Conservation (phyloP, 2,329 filamentous ascomycete species). For the Xylariaceae sp. region DNA sequence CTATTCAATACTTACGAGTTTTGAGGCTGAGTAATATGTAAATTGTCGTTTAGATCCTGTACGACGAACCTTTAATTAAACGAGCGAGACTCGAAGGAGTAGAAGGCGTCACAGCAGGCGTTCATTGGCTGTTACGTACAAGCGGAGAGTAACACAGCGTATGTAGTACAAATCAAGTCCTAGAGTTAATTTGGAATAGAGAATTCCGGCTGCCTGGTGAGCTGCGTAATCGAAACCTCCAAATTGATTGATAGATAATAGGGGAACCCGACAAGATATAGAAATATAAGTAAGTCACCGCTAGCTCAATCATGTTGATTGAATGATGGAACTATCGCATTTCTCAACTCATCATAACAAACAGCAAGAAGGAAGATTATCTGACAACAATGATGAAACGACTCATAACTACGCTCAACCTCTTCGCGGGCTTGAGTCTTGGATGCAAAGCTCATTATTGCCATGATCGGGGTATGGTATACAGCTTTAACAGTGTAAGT, state of each 20-base stretch:
- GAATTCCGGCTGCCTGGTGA: not conserved
- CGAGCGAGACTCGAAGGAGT: too few species aligned
- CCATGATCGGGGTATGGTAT: conserved; percentile 19
- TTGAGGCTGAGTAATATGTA: too few species aligned
- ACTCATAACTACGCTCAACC: conserved; percentile 12
- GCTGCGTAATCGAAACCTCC: conserved; percentile 1
- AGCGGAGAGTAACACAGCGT: too few species aligned
- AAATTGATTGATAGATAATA: not conserved
- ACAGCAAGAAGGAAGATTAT: not conserved
- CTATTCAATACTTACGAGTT: too few species aligned
- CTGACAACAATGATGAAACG: conserved; percentile 12
- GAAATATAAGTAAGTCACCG: conserved; percentile 18
- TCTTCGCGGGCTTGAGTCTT: conserved; percentile 20
- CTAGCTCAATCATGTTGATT: conserved; percentile 10
- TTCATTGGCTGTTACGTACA: conserved; percentile 2
- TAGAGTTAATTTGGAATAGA: conserved; percentile 1
- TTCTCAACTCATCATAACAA: conserved; percentile 7
- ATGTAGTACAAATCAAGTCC: not conserved
- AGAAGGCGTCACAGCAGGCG: too few species aligned
- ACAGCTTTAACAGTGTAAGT: conserved; percentile 20
- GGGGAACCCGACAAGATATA: too few species aligned
- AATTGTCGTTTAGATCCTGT: too few species aligned
- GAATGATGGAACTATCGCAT: conserved; percentile 3
- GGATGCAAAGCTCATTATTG: conserved; percentile 19
- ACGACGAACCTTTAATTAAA: too few species aligned